Evolutionary conservation across 2,329 filamentous ascomycete species (phyloP).

Genomic region (Ascochyta pisi): DNA sequence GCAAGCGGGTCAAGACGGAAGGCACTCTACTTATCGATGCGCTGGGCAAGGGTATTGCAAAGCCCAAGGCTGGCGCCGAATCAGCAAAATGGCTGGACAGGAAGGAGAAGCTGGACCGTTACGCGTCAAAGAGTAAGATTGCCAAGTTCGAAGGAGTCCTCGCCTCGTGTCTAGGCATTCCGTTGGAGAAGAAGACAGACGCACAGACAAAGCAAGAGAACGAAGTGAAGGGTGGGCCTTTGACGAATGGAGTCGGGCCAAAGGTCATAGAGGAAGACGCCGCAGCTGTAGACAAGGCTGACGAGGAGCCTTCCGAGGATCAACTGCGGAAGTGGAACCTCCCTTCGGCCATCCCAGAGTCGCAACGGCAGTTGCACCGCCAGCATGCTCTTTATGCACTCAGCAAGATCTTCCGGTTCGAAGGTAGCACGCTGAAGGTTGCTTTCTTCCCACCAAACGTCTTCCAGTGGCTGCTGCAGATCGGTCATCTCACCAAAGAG

Average conservation of each 20-base stretch:
- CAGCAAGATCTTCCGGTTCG: slow-evolving; percentile 55
- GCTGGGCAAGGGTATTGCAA: slow-evolving; percentile 67
- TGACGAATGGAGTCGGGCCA: slow-evolving; percentile 32
- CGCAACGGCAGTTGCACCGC: slow-evolving; percentile 66
- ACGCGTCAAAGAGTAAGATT: slow-evolving; percentile 45
- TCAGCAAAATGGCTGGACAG: slow-evolving; percentile 39
- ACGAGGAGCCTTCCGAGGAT: slow-evolving; percentile 26
- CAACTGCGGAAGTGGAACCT: slow-evolving; percentile 58
- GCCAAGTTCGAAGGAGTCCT: slow-evolving; percentile 53
- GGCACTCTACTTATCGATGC: slow-evolving; percentile 73
- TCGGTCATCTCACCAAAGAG: slow-evolving; percentile 57
- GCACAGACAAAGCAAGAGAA: slow-evolving; percentile 26
- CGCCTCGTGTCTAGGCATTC: slow-evolving; percentile 46
- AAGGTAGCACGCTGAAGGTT: slow-evolving; percentile 45
- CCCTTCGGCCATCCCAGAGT: slow-evolving; percentile 36
- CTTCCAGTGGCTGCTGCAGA: slow-evolving; percentile 67
- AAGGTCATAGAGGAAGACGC: slow-evolving; percentile 27
- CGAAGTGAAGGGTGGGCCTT: slow-evolving; percentile 26
- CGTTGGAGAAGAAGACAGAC: slow-evolving; percentile 32
- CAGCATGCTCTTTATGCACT: slow-evolving; percentile 67
- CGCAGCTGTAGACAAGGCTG: slow-evolving; percentile 24
- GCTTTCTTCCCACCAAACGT: slow-evolving; percentile 58
- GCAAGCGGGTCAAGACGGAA: slow-evolving; percentile 47
- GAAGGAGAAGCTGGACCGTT: slow-evolving; percentile 46
- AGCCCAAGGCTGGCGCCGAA: slow-evolving; percentile 16